phyloP scores from a whole-genome alignment of 495 filamentous ascomycete genomes.

The Penicillium dipodomyicola region DNA sequence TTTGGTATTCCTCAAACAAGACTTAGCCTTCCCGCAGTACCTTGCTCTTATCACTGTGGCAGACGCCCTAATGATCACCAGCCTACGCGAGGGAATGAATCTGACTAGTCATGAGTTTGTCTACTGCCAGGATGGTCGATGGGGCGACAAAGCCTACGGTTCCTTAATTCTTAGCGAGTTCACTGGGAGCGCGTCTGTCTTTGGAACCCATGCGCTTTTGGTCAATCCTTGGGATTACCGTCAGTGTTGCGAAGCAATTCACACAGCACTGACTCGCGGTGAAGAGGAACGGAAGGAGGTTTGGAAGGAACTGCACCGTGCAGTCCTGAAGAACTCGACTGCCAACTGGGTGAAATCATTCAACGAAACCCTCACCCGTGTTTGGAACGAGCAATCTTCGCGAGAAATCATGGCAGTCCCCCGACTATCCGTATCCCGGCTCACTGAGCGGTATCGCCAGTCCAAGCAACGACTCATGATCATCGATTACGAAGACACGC shows the following conservation, averaged over 20 bases:
- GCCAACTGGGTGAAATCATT: constrained; percentile 78
- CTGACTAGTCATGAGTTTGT: constrained; percentile 89
- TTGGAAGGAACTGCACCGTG: constrained; percentile 69
- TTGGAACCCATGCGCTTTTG: constrained; percentile 66
- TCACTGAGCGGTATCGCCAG: constrained; percentile 62
- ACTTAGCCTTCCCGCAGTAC: constrained; percentile 86
- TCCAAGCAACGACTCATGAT: constrained; percentile 73
- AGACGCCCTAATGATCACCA: constrained; percentile 88
- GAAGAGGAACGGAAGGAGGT: constrained; percentile 68
- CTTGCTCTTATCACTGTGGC: constrained; percentile 83
- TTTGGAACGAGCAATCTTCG: constrained; percentile 77
- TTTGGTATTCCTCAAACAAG: constrained; percentile 91
- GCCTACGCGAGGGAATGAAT: constrained; percentile 93
- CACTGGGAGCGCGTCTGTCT: constrained; percentile 83
- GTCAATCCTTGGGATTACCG: constrained; percentile 95
- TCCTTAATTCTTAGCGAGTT: constrained; percentile 92
- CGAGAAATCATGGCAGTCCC: constrained; percentile 83
- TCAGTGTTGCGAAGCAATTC: constrained; percentile 78
- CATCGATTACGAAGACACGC: constrained; percentile 87
- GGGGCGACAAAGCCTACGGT: constrained; percentile 70
- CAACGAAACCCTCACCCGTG: constrained; percentile 60
- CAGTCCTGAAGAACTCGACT: constrained; percentile 77
- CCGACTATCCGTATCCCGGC: constrained; percentile 63
- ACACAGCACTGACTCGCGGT: constrained; percentile 71
- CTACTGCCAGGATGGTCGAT: constrained; percentile 85